Percentiles rank a stretch among this genome's conserved stretches.
Conservation (phyloP, 805 yeast species). For the Yarrowia bubula region DNA sequence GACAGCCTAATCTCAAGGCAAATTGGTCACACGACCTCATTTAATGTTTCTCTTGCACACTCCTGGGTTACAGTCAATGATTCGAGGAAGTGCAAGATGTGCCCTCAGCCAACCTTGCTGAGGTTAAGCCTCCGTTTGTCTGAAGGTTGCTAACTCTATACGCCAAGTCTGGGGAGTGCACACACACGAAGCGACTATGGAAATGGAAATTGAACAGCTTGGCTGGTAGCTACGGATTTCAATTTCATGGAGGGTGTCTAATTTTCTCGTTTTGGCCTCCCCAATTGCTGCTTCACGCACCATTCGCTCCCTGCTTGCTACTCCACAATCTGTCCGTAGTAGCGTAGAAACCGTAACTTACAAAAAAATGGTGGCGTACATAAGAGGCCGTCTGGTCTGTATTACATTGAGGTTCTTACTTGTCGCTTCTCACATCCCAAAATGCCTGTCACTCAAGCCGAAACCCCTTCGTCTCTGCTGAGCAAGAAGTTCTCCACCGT, state of each 20-base stretch:
- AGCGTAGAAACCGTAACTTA: slow-evolving; percentile 14
- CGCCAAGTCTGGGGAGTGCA: background rate
- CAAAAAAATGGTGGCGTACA: slow-evolving; percentile 17
- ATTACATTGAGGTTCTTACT: no score
- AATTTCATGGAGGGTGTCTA: background rate
- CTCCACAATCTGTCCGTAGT: slow-evolving; percentile 13
- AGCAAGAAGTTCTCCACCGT: slow-evolving; percentile 23
- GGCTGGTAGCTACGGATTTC: background rate
- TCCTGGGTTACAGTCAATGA: background rate
- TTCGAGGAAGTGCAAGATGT: slow-evolving; percentile 9
- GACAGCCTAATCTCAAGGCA: background rate
- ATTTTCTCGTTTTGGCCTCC: background rate
- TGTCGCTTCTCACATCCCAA: background rate
- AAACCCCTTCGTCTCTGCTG: slow-evolving; percentile 20
- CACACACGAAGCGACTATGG: background rate
- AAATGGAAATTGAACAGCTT: background rate
- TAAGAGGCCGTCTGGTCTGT: slow-evolving; percentile 7
- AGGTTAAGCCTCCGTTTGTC: slow-evolving; percentile 1
- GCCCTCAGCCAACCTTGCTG: background rate
- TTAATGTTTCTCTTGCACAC: background rate
- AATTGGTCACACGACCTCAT: slow-evolving; percentile 7
- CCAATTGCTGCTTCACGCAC: background rate
- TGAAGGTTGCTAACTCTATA: slow-evolving; percentile 17
- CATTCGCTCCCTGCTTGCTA: background rate
- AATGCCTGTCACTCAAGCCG: slow-evolving; percentile 25